Percentiles rank a stretch among this genome's conserved stretches.
phyloP scores from a whole-genome alignment of 148 eudicot species.

The Silene conica region DNA sequence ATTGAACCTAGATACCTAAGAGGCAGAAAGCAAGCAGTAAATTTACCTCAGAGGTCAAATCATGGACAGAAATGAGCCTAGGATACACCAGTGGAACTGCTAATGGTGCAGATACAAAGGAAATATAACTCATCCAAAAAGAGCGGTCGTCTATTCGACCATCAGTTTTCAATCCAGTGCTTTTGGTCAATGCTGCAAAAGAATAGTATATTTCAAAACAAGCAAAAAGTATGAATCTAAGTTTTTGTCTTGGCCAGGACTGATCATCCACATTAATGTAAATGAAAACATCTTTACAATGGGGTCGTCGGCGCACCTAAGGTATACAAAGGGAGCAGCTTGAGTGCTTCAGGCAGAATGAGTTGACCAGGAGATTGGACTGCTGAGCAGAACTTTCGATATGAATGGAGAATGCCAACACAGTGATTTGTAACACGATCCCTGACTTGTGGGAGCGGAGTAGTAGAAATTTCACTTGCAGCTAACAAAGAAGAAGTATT shows the following conservation, averaged over 20 bases:
- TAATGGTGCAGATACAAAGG: constrained; percentile 63
- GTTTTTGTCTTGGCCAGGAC: not conserved
- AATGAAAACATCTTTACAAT: not conserved
- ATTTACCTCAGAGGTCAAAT: constrained; percentile 61
- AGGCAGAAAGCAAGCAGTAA: not conserved
- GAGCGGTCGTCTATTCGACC: constrained; percentile 88
- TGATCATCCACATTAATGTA: not conserved
- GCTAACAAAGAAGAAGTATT: constrained; percentile 33
- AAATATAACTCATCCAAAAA: constrained; percentile 77
- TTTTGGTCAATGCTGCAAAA: constrained; percentile 70
- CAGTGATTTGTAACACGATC: constrained; percentile 72
- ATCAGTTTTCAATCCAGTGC: constrained; percentile 69
- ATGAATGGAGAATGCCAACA: constrained; percentile 68
- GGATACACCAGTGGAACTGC: constrained; percentile 88
- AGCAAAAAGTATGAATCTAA: not conserved
- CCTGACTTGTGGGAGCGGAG: constrained; percentile 65
- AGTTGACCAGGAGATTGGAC: constrained; percentile 83
- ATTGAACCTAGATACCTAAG: not conserved
- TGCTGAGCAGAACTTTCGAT: constrained; percentile 90
- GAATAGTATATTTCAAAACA: not conserved
- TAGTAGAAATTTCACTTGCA: constrained; percentile 60
- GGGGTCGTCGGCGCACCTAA: constrained; percentile 49
- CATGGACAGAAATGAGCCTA: constrained; percentile 75
- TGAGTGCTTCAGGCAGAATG: constrained; percentile 94
- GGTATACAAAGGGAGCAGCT: constrained; percentile 78